Conservation (phyloP, 495 filamentous ascomycete species). For the Aspergillus olivimuriae region DNA sequence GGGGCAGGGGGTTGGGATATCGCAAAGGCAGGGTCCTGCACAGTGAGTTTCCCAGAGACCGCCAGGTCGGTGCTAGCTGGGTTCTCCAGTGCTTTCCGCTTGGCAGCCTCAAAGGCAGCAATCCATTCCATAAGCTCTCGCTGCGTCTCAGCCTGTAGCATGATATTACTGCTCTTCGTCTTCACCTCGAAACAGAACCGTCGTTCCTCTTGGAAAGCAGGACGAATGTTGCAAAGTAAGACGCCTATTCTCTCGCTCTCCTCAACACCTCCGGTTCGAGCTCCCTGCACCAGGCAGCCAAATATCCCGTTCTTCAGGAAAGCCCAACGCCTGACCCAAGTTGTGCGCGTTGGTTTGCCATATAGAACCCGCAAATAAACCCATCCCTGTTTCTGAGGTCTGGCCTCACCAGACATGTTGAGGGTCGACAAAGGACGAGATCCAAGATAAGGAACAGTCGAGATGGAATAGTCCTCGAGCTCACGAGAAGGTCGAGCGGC, state of each 20-base stretch:
- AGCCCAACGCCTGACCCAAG: conserved; percentile 90
- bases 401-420: conserved; percentile 33
- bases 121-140: conserved; percentile 87
- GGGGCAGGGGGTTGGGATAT: conserved; percentile 83
- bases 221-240: conserved; percentile 83
- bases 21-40: conserved; percentile 79
- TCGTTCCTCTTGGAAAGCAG: conserved; percentile 86
- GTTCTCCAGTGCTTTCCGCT: conserved; percentile 83
- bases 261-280: conserved; percentile 78
- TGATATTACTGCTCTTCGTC: conserved; percentile 85
- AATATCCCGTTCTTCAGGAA: conserved; percentile 94
- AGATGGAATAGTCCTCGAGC: conserved; percentile 84
- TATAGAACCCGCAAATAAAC: conserved; percentile 74
- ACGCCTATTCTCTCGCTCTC: conserved; percentile 96
- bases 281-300: conserved; percentile 86
- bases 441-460: conserved; percentile 78
- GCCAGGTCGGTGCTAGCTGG: conserved; percentile 56
- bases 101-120: conserved; percentile 83
- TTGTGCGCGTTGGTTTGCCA: conserved; percentile 80
- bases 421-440: conserved; percentile 58
- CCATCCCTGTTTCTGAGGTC: conserved; percentile 89
- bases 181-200: conserved; percentile 98
- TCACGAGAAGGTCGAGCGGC: conserved; percentile 75
- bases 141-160: conserved; percentile 92
- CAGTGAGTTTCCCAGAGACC: conserved; percentile 46